These are phyloP conservation scores for Musa schizocarpa DNA, from an alignment of 176 grass and related monocot genomes.

Conservation along the genomic window DNA sequence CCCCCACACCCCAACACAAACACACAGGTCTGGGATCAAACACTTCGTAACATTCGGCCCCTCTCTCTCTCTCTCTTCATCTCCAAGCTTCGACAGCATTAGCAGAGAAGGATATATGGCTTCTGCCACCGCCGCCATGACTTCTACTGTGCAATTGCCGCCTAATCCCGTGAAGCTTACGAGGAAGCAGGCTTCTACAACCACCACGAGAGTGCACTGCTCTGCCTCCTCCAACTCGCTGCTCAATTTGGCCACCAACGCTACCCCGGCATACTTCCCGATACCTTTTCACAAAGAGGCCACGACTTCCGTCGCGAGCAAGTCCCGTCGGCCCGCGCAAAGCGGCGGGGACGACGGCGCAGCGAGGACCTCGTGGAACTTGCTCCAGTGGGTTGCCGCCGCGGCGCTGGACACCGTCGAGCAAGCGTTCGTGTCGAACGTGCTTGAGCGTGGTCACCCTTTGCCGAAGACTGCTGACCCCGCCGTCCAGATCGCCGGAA, in stretches of 20 bases:
- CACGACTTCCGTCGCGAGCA: background rate
- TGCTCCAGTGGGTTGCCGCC: slow-evolving; percentile 39
- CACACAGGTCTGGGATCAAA: too few species aligned
- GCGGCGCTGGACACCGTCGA: slow-evolving; percentile 44
- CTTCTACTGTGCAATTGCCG: too few species aligned
- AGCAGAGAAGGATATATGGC: too few species aligned
- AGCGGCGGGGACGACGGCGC: background rate
- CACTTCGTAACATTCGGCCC: too few species aligned
- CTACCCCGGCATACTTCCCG: too few species aligned
- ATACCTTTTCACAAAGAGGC: background rate
- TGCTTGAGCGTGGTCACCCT: slow-evolving; percentile 39
- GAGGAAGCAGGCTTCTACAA: too few species aligned
- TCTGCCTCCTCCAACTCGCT: background rate
- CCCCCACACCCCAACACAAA: too few species aligned
- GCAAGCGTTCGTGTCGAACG: slow-evolving; percentile 16
- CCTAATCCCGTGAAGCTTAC: too few species aligned
- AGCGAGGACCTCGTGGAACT: slow-evolving; percentile 30
- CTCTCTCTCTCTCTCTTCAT: too few species aligned
- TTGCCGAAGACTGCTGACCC: slow-evolving; percentile 49
- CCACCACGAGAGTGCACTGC: background rate
- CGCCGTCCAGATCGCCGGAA: slow-evolving; percentile 64
- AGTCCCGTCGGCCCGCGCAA: background rate
- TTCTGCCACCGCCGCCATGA: too few species aligned
- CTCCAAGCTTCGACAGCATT: too few species aligned
- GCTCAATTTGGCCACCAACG: background rate